These are phyloP conservation scores for Metschnikowia santaceciliae DNA, from an alignment of 805 yeast genomes.

Conservation along the genomic window DNA sequence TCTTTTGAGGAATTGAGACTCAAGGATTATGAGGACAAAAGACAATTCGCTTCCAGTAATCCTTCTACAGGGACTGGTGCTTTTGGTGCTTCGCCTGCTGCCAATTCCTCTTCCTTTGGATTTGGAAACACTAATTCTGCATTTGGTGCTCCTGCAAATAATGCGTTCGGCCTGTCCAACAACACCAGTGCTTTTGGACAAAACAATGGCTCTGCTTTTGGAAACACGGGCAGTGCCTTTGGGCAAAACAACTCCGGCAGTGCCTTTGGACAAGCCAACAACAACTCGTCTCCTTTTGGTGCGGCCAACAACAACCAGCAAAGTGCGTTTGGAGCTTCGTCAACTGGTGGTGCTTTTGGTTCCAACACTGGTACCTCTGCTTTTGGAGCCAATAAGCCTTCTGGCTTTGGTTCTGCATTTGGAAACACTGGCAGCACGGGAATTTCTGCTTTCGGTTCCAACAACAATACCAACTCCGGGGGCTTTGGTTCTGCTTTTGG, in stretches of 20 bases:
- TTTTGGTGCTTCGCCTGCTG: slow-evolving; percentile 16
- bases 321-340: slow-evolving; percentile 1
- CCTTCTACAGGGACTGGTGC: slow-evolving; percentile 22
- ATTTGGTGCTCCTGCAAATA: slow-evolving; percentile 27
- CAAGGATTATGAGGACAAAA: slow-evolving; percentile 78
- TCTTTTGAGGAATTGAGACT: slow-evolving; percentile 86
- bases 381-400: slow-evolving; percentile 19
- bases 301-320: slow-evolving; percentile 9
- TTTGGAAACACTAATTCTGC: slow-evolving; percentile 10
- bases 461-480: slow-evolving; percentile 21
- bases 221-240: slow-evolving; percentile 6
- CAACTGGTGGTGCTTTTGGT: slow-evolving; percentile 11
- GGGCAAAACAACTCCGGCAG: slow-evolving; percentile 28
- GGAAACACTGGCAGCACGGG: slow-evolving; percentile 21
- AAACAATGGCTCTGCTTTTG: slow-evolving; percentile 2
- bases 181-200: slow-evolving; percentile 27
- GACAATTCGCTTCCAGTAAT: slow-evolving; percentile 51
- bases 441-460: slow-evolving; percentile 22
- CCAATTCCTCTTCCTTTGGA: slow-evolving; percentile 9
- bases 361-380: slow-evolving; percentile 4
- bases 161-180: slow-evolving; percentile 33
- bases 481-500: slow-evolving; percentile 14
- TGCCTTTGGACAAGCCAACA: slow-evolving; percentile 15
- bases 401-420: slow-evolving; percentile 27
- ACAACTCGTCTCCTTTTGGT: slow-evolving; percentile 14